Conservation (phyloP, 2,329 filamentous ascomycete genomes). For the Fusarium concolor region DNA sequence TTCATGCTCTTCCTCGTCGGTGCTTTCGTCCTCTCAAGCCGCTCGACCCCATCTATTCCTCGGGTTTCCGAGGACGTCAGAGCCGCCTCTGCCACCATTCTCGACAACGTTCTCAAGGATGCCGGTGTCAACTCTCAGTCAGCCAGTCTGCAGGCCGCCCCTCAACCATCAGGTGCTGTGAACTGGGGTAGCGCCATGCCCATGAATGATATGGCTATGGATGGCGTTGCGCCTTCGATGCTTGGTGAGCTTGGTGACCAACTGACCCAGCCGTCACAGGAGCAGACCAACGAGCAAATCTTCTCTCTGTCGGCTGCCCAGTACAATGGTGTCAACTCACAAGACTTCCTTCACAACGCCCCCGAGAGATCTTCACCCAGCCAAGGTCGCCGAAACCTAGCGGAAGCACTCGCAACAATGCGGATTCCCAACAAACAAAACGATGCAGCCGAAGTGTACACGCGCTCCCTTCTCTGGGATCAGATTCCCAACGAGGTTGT, state of each 20-base stretch:
- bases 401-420: conserved; percentile 84
- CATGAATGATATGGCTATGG: conserved; percentile 56
- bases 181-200: conserved; percentile 54
- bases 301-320: conserved; percentile 88
- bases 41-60: conserved; percentile 76
- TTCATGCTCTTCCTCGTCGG: conserved; percentile 97
- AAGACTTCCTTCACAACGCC: conserved; percentile 74
- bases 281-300: conserved; percentile 88
- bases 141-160: conserved; percentile 59
- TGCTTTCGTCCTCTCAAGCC: conserved; percentile 93
- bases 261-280: conserved; percentile 79
- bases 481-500: conserved; percentile 94
- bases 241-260: conserved; percentile 75
- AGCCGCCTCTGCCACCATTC: conserved; percentile 79
- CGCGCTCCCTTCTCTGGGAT: conserved; percentile 91
- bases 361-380: conserved; percentile 64
- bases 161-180: conserved; percentile 63
- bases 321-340: conserved; percentile 79
- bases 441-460: conserved; percentile 86
- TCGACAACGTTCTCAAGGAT: conserved; percentile 86
- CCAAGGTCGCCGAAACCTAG: conserved; percentile 78
- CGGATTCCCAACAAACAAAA: conserved; percentile 76
- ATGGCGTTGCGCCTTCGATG: conserved; percentile 64
- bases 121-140: conserved; percentile 68
- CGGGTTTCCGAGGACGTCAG: conserved; percentile 84